Evolutionary conservation across 1,284 basidiomycete genomes (phyloP), one percentile per base, ranked within the genome.

Genomic region (Austroboletus niveus): DNA sequence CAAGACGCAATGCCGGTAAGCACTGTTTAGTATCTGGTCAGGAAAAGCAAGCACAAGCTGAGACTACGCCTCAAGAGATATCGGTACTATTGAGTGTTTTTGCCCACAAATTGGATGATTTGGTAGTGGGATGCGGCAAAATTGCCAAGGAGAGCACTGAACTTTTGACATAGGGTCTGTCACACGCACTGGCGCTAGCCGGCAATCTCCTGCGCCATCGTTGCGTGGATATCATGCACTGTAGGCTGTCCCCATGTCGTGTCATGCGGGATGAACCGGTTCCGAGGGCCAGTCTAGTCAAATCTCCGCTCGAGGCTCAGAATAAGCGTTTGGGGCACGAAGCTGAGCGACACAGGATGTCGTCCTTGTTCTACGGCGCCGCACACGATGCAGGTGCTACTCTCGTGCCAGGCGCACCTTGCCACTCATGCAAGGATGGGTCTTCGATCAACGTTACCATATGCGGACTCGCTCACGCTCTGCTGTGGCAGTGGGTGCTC

Each of bases 401-500:
- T 56, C 50, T 45, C 53, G 42, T 54, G 38, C 40, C 39, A 29
- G 38, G 41, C 34, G 31, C 40, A 42, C 62, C 65, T 61, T 55
- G 22, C 62, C 48, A 52, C 42, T 43, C 47, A 48, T 61, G 62
- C 64, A 52, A 64, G 61, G 60, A 47, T 49, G 45, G 48, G 50
- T 47, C 44, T 11, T 32, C 40, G 29, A 40, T 49, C 17, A 40
- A 9, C 46, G 30, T 46, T 43, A 31, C 60, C 31, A 31, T 42
- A 45, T 48, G 51, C 47, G 41, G 52, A 24, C 36, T 51, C 24
- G 49, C 14, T 45, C 47, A 29, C 45, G 39, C 31, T 36, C 36
- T 32, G 29, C 32, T 36, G 46, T 42, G 41, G 40, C 49, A 36
- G 5, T 41, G 10, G 5, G 22, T 41, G 22, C 11, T 22, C 39